phyloP scores from a whole-genome alignment of 2,329 filamentous ascomycete species.

The Neurospora crassa region DNA sequence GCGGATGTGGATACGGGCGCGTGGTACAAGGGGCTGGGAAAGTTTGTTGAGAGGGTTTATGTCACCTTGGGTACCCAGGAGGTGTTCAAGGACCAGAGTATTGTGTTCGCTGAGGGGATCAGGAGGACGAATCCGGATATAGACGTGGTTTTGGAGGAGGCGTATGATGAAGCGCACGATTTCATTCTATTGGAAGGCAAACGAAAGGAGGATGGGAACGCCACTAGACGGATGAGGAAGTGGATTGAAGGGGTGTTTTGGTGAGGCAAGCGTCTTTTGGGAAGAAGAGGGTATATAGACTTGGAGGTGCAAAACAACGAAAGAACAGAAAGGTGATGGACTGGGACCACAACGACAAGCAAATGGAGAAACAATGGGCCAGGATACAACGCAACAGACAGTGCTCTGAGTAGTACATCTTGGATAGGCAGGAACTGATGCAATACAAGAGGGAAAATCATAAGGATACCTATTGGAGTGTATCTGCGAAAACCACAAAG shows the following conservation, averaged over 20 bases:
- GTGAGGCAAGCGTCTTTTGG: background rate
- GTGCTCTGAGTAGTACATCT: background rate
- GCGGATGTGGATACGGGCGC: constrained; percentile 18
- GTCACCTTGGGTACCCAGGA: constrained; percentile 25
- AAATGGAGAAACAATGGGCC: too few species aligned
- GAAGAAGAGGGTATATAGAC: background rate
- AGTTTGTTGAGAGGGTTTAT: constrained; percentile 19
- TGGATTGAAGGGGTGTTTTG: constrained; percentile 18
- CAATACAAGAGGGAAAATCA: background rate
- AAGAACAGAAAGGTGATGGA: background rate
- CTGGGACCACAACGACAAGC: too few species aligned
- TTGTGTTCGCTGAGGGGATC: constrained; percentile 18
- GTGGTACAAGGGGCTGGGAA: constrained; percentile 21
- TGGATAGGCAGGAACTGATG: background rate
- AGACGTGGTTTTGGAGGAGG: constrained; percentile 21
- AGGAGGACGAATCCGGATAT: constrained; percentile 12
- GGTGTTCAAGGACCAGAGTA: constrained; percentile 22
- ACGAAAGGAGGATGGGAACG: constrained; percentile 16
- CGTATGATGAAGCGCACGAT: constrained; percentile 24
- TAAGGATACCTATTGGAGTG: background rate
- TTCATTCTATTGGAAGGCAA: constrained; percentile 24
- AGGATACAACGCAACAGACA: background rate
- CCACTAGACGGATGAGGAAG: constrained; percentile 22
- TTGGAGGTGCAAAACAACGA: background rate
- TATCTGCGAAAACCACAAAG: too few species aligned